Evolutionary conservation across 345 rosid genomes (phyloP), one percentile per base, ranked within the genome.

Genomic region (Eucalyptus pauciflora): DNA sequence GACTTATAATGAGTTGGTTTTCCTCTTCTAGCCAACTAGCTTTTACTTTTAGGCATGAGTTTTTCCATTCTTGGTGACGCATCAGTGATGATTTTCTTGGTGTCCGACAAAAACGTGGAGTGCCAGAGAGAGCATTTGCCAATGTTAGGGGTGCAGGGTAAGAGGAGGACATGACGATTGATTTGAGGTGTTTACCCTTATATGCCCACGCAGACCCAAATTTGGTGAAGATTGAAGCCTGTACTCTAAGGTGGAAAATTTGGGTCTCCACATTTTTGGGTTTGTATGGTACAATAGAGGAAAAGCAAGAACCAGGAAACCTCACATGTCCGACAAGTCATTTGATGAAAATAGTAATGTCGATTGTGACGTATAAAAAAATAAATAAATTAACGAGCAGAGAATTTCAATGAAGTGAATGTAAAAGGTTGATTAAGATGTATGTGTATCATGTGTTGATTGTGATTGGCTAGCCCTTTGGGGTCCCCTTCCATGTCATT

Each of bases 321-420:
- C 80, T 37, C 80, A 69, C 80, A 17, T 69, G 80, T 17, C 80
- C 7, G 25, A 33, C 24, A 17, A 69, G 80, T 27, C 33, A 27
- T 13, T 27, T 0, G 33, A 13, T 29, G 31, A 62, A 62, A 62
- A 29, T 13, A 27, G 69, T 62, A 29, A 62, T 1, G 33, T 29
- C 0, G 8, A 62, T 29, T 13, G 15, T 27, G 33, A 6, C 4
- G 8, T 27, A 25, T 11, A 25, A 24, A 56, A 56, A 56, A 60
- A 6, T 1, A 18, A 52, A 52, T 3, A 27, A 60, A 60, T 11
- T 25, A 60, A 60, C 31, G 0, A 62, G 31, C 8, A 6, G 0
- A 27, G 8, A 62, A 62, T 27, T 27, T 62, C 8, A 13, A 27
- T 6, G 2, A 62, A 27, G 13, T 62, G 31, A 27, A 62, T 62